Conservation (phyloP, 2,329 filamentous ascomycete genomes). For the Aspergillus tamarii region DNA sequence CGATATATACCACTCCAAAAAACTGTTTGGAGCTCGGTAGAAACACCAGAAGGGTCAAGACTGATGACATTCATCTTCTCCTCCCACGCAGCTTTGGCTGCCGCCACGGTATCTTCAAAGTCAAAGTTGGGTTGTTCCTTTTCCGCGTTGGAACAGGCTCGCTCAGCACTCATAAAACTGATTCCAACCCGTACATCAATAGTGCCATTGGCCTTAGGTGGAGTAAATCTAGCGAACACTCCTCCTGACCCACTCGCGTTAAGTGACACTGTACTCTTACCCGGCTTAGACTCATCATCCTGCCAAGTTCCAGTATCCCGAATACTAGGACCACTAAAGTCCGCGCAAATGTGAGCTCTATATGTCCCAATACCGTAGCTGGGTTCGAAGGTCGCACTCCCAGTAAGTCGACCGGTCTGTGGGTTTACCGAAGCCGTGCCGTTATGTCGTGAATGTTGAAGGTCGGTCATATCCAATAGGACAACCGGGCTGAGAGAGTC, state of each 20-base stretch:
- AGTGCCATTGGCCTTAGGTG: slow-evolving; percentile 46
- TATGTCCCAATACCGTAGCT: slow-evolving; percentile 69
- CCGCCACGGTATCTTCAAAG: slow-evolving; percentile 57
- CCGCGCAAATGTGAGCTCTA: slow-evolving; percentile 66
- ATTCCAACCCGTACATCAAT: slow-evolving; percentile 69
- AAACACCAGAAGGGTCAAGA: slow-evolving; percentile 59
- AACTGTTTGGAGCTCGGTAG: slow-evolving; percentile 57
- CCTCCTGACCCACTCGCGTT: slow-evolving; percentile 56
- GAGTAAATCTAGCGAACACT: slow-evolving; percentile 65
- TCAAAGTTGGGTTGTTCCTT: slow-evolving; percentile 68
- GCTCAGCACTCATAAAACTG: slow-evolving; percentile 67
- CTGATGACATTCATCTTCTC: slow-evolving; percentile 63
- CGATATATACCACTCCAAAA: slow-evolving; percentile 76
- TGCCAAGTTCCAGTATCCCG: slow-evolving; percentile 65
- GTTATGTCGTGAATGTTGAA: background rate
- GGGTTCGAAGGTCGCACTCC: slow-evolving; percentile 64
- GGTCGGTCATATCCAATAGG: background rate
- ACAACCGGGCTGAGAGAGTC: background rate
- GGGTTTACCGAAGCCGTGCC: background rate
- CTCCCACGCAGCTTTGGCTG: slow-evolving; percentile 63
- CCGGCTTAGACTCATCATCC: slow-evolving; percentile 57
- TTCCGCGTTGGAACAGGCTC: slow-evolving; percentile 71
- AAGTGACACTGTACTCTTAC: slow-evolving; percentile 51
- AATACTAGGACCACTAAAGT: slow-evolving; percentile 63
- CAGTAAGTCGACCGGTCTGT: slow-evolving; percentile 60